Evolutionary conservation across 2,329 filamentous ascomycete genomes (phyloP).

Genomic region (Beauveria sp.): DNA sequence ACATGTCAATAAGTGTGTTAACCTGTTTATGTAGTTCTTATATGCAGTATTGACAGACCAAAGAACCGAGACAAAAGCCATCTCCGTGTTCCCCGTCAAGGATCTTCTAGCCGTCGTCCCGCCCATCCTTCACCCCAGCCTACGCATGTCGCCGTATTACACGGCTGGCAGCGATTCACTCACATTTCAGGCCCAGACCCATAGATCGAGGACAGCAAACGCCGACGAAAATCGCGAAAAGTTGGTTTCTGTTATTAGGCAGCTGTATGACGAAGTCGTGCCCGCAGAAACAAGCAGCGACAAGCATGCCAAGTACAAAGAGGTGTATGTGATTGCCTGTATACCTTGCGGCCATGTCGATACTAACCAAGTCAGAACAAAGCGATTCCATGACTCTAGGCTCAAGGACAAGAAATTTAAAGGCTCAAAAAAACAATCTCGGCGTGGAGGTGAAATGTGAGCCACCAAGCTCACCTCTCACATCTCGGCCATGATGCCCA

Average conservation of each 20-base stretch:
- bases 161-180: conserved; percentile 43
- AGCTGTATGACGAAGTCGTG: conserved; percentile 39
- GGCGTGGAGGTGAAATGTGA: conserved; percentile 30
- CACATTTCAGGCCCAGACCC: conserved; percentile 47
- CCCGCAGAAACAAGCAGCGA: conserved; percentile 38
- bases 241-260: conserved; percentile 38
- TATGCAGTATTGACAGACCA: conserved; percentile 32
- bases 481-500: background rate
- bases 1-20: conserved; percentile 53
- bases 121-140: conserved; percentile 35
- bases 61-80: conserved; percentile 54
- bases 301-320: conserved; percentile 41
- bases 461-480: background rate
- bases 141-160: conserved; percentile 50
- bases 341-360: background rate
- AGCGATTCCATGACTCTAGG: conserved; percentile 36
- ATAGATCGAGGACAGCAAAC: conserved; percentile 45
- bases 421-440: conserved; percentile 42
- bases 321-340: conserved; percentile 30
- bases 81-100: conserved; percentile 41
- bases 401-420: conserved; percentile 41
- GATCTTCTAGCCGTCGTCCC: conserved; percentile 41
- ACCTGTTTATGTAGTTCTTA: background rate
- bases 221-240: conserved; percentile 45
- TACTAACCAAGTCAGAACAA: conserved; percentile 31